Evolutionary conservation across 1,284 basidiomycete species (phyloP).

Genomic region (Austroboletus olivaceoglutinosus): DNA sequence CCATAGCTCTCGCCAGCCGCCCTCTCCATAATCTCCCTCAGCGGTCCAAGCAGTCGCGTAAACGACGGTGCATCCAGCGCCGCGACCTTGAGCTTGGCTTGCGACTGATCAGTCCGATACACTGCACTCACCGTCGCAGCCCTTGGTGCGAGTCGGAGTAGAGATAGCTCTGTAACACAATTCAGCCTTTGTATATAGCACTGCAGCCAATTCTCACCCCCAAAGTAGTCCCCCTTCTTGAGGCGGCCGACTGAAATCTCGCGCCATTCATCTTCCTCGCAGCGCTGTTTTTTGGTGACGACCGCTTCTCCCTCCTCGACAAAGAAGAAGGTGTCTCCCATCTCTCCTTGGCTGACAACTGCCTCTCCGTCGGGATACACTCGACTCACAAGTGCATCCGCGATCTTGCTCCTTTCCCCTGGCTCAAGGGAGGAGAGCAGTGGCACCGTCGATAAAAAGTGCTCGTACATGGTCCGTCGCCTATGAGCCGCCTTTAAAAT

Average conservation of each 20-base stretch:
- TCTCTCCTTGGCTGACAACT: constrained; percentile 90
- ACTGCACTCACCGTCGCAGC: constrained; percentile 92
- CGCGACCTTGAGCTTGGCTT: constrained; percentile 83
- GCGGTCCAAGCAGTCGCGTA: constrained; percentile 88
- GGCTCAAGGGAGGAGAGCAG: constrained; percentile 84
- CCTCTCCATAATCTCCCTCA: constrained; percentile 85
- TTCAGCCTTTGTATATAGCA: constrained; percentile 1
- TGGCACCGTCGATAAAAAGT: constrained; percentile 90
- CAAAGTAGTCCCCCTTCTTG: constrained; percentile 95
- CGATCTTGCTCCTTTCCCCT: constrained; percentile 93
- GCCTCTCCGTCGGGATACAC: constrained; percentile 82
- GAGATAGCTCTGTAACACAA: constrained; percentile 63
- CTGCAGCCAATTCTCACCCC: constrained; percentile 57
- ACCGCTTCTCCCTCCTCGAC: constrained; percentile 91
- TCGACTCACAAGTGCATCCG: constrained; percentile 88
- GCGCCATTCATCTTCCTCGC: constrained; percentile 56
- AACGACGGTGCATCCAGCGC: constrained; percentile 93
- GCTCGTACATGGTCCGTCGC: constrained; percentile 92
- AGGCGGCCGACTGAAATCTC: constrained; percentile 75
- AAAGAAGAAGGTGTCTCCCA: constrained; percentile 97
- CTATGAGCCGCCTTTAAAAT: constrained; percentile 86
- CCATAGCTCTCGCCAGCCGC: constrained; percentile 63
- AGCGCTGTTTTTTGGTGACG: constrained; percentile 74
- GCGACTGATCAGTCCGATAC: constrained; percentile 46
- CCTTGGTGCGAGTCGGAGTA: constrained; percentile 83